These are phyloP conservation scores for Vitis hybrid DNA, from an alignment of 177 flowering plant species.

Conservation along the genomic window DNA sequence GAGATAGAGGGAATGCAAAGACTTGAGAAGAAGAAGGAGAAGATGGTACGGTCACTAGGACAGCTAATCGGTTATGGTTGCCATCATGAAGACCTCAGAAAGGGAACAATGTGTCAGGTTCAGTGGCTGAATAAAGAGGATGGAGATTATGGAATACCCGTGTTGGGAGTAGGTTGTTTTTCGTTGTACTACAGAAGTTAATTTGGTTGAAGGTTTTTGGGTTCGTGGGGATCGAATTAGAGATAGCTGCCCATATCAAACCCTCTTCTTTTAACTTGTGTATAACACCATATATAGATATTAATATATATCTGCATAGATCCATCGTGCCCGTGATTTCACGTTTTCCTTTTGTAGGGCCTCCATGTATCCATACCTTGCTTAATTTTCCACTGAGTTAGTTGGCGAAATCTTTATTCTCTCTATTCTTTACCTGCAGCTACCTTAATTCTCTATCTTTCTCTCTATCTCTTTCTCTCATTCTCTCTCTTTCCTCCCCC, in stretches of 20 bases:
- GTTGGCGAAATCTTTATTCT: neutral
- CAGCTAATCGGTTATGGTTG: neutral
- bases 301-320: slow-evolving; percentile 6
- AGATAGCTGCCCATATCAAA: neutral
- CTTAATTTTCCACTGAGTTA: slow-evolving; percentile 2
- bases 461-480: slow-evolving; percentile 5
- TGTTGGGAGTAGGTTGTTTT: neutral
- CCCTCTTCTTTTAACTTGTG: neutral
- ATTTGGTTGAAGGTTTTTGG: slow-evolving; percentile 1
- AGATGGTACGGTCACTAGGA: no score
- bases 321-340: slow-evolving; percentile 6
- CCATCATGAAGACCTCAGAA: neutral
- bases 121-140: neutral
- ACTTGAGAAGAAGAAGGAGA: neutral
- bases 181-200: neutral
- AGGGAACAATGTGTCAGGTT: neutral
- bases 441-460: neutral
- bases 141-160: neutral
- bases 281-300: slow-evolving; percentile 13
- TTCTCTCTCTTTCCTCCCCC: neutral
- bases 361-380: slow-evolving; percentile 14
- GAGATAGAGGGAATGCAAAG: neutral
- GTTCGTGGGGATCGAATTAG: neutral
- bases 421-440: no score
- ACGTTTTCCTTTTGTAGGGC: slow-evolving; percentile 17